A percentile compares a stretch with the other conserved stretches of the same genome.
These are phyloP conservation scores for Scheffersomyces coipomensis DNA, from an alignment of 805 yeast species.

Conservation along the genomic window DNA sequence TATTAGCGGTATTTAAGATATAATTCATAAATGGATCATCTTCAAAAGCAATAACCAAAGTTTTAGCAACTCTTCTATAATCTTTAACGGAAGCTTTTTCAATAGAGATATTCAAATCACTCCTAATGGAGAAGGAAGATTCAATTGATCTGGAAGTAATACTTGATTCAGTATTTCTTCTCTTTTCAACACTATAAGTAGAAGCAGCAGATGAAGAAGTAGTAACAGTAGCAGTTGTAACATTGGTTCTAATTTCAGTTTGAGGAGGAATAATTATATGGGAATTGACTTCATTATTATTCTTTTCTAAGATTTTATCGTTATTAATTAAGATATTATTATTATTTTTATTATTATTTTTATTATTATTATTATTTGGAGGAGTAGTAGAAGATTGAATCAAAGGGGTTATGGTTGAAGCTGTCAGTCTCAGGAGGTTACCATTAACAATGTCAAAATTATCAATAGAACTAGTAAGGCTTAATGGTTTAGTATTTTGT, in stretches of 20 bases:
- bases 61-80: conserved; percentile 54
- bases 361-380: neutral
- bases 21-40: conserved; percentile 55
- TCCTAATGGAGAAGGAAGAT: conserved; percentile 10
- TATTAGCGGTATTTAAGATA: conserved; percentile 42
- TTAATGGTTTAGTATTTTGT: neutral
- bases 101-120: conserved; percentile 15
- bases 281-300: neutral
- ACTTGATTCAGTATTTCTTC: neutral
- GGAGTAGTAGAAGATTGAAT: conserved; percentile 1
- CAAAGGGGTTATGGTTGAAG: conserved; percentile 4
- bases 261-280: neutral
- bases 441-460: conserved; percentile 1
- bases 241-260: neutral
- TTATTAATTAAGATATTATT: neutral
- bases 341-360: neutral
- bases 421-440: conserved; percentile 9
- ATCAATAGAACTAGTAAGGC: conserved; percentile 2
- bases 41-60: conserved; percentile 51
- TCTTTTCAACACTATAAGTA: neutral
- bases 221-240: neutral
- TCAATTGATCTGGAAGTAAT: neutral
- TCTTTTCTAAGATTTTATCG: neutral
- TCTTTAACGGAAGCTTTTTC: conserved; percentile 34
- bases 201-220: neutral